Evolutionary conservation across 768 basidiomycete genomes (phyloP).

Genomic region (Multifurca ochricompacta): DNA sequence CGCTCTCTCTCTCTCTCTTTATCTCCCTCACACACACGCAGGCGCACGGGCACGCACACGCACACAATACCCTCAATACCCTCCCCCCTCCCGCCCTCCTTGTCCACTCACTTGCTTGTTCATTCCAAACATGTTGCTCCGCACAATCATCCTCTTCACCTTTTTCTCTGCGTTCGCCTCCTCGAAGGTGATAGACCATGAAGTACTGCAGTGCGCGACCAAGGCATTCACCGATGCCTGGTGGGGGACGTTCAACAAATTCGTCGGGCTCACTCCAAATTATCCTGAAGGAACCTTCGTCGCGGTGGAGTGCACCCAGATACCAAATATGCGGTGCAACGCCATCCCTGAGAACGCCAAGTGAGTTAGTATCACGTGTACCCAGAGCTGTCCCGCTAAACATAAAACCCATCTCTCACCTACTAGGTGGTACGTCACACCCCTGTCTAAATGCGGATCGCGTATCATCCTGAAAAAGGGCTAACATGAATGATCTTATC

Average conservation of each 20-base stretch:
- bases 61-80: no score
- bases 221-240: constrained; percentile 14
- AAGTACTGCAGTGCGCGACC: constrained; percentile 17
- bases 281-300: constrained; percentile 11
- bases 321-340: constrained; percentile 5
- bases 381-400: background rate
- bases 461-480: background rate
- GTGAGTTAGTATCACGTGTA: background rate
- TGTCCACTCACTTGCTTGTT: background rate
- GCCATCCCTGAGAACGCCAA: constrained; percentile 7
- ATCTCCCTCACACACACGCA: no score
- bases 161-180: background rate
- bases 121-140: background rate
- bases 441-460: background rate
- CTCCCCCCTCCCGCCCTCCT: background rate
- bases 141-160: background rate
- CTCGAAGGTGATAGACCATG: background rate
- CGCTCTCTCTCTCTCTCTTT: background rate
- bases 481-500: background rate
- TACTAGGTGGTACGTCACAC: constrained; percentile 7
- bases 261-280: constrained; percentile 11
- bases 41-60: no score
- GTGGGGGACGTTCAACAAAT: constrained; percentile 11
- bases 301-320: constrained; percentile 11
- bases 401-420: background rate